These are phyloP conservation scores for Leccinum obscurum DNA, from an alignment of 768 basidiomycete species.

Conservation along the genomic window DNA sequence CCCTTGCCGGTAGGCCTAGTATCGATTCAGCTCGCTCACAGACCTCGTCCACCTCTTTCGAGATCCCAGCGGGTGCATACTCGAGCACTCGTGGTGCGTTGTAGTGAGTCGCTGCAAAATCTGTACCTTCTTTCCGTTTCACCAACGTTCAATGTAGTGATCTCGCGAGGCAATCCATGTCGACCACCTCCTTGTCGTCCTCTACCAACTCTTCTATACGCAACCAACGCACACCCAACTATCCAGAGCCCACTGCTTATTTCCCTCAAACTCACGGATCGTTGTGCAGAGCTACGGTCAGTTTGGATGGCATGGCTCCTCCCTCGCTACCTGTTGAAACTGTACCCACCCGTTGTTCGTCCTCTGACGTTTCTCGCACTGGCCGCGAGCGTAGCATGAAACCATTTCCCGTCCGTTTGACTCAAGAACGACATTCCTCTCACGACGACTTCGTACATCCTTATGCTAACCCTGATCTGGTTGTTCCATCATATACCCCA, in stretches of 20 bases:
- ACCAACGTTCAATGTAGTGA: slow-evolving; percentile 39
- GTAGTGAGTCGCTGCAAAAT: slow-evolving; percentile 47
- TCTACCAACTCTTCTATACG: slow-evolving; percentile 19
- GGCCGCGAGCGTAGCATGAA: slow-evolving; percentile 12
- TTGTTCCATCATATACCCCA: slow-evolving; percentile 37
- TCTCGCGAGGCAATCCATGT: slow-evolving; percentile 60
- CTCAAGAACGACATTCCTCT: slow-evolving; percentile 36
- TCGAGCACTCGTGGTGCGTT: slow-evolving; percentile 54
- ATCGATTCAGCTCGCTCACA: too few species aligned
- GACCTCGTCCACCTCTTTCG: slow-evolving; percentile 50
- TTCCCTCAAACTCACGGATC: slow-evolving; percentile 10
- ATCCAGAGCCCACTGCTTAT: slow-evolving; percentile 9
- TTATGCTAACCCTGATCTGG: slow-evolving; percentile 78
- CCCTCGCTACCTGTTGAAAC: slow-evolving; percentile 4
- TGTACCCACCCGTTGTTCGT: slow-evolving; percentile 5
- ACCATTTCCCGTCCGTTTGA: slow-evolving; percentile 27
- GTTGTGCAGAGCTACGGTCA: slow-evolving; percentile 8
- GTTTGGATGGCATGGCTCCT: slow-evolving; percentile 10
- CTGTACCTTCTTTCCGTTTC: not conserved
- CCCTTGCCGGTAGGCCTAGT: too few species aligned
- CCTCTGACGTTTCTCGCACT: slow-evolving; percentile 14
- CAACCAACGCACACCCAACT: slow-evolving; percentile 34
- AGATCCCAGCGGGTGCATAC: slow-evolving; percentile 51
- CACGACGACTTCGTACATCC: slow-evolving; percentile 55
- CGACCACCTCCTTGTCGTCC: slow-evolving; percentile 50